Percentiles rank a stretch among this genome's conserved stretches.
Conservation (phyloP, 371 early-diverging fungal species). For the Rhizopus microsporus region DNA sequence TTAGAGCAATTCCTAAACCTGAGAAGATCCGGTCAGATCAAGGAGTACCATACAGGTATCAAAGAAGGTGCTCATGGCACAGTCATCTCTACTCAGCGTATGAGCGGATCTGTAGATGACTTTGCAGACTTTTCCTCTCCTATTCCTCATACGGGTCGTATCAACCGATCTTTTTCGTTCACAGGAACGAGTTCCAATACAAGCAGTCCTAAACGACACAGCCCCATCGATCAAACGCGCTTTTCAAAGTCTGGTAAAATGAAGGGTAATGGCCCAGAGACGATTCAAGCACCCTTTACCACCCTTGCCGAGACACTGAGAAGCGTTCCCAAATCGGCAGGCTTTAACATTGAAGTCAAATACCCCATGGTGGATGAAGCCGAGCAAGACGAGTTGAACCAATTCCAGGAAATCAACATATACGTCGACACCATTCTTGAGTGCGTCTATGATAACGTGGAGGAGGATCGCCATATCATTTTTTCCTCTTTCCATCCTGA, state of each 20-base stretch:
- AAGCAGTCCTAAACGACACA: conserved; percentile 19
- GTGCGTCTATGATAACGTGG: conserved; percentile 71
- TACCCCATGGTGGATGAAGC: conserved; percentile 93
- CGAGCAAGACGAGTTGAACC: conserved; percentile 64
- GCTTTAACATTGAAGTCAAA: conserved; percentile 97
- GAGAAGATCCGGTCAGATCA: conserved; percentile 49
- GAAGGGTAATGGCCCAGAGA: conserved; percentile 70
- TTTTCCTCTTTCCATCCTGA: conserved; percentile 97
- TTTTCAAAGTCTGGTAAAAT: conserved; percentile 48
- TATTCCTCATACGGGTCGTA: conserved; percentile 17
- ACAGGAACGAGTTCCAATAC: conserved; percentile 31
- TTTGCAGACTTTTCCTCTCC: background rate
- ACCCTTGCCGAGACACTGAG: conserved; percentile 80
- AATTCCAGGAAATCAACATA: conserved; percentile 78
- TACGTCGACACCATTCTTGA: conserved; percentile 87
- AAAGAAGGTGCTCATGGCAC: conserved; percentile 35
- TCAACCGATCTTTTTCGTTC: conserved; percentile 55
- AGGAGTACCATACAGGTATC: conserved; percentile 52
- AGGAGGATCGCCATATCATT: conserved; percentile 75
- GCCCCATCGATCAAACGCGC: conserved; percentile 38
- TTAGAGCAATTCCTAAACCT: conserved; percentile 73
- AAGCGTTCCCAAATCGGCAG: conserved; percentile 75
- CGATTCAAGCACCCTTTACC: conserved; percentile 81
- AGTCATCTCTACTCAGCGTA: conserved; percentile 17
- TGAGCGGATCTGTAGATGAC: background rate